Base-by-base conservation (phyloP, 345 rosid genomes). In the Euclidium syriacum region DNA sequence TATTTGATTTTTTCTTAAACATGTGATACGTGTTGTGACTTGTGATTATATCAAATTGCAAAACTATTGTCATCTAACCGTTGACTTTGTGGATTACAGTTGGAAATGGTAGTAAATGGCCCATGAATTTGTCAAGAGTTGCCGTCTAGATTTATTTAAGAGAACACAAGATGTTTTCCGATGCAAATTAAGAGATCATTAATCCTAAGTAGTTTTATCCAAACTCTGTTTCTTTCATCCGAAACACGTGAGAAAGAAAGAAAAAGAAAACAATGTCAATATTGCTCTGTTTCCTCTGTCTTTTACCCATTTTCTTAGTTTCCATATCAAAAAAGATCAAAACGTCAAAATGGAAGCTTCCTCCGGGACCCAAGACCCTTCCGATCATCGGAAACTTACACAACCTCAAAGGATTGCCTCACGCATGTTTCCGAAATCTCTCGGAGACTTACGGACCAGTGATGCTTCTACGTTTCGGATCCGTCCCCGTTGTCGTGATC, bases 371-470 rank as follows among this genome's bases (percentile, higher is more conserved):
- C 4, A 52, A 42, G 4, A 52, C 27, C 65, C 68, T 80, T 10
- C 80, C 79, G 6, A 10, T 79, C 18, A 0, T 73, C 2, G 79
- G 77, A 4, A 75, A 73, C 67, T 61, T 79, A 22, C 75, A 69
- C 58, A 67, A 56, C 14, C 71, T 79, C 1, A 75, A 73, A 15
- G 57, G 27, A 11, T 25, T 65, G 36, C 74, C 72, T 3, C 80
- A 75, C 52, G 58, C 35, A 27, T 12, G 67, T 26, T 60, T 73
- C 1, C 18, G 35, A 18, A 27, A 63, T 1, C 62, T 79, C 23
- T 59, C 84, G 62, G 38, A 35, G 17, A 56, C 72, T 47, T 64
- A 83, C 2, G 84, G 82, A 4, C 76, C 70, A 0, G 70, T 78
- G 46, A 50, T 83, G 77, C 67, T 35, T 22, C 40, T 80, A 16